Percentiles rank a stretch among this genome's conserved stretches.
phyloP scores from a whole-genome alignment of 345 rosid species.

The Leavenworthia alabamica region DNA sequence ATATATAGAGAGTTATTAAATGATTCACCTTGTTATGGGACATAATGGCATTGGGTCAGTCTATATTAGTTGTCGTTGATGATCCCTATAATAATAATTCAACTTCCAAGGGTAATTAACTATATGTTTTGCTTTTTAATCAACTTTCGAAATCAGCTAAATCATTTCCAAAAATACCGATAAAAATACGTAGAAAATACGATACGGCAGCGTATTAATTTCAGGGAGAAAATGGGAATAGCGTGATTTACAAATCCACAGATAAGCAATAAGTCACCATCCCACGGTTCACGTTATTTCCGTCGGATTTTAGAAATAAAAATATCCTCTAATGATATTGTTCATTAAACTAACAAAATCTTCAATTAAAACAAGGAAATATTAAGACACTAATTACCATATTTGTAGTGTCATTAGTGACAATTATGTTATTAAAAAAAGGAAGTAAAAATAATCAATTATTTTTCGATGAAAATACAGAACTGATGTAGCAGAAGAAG shows the following conservation, averaged over 20 bases:
- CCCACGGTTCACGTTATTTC: conserved; percentile 35
- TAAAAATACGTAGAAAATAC: conserved; percentile 1
- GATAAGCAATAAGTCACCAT: conserved; percentile 30
- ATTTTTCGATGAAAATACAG: neutral
- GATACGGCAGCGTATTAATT: neutral
- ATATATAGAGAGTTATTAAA: neutral
- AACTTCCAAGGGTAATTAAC: conserved; percentile 18
- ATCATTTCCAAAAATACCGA: neutral
- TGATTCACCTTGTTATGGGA: neutral
- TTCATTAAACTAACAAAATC: neutral
- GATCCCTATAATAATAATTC: conserved; percentile 24
- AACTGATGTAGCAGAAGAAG: conserved; percentile 12
- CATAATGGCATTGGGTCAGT: no score
- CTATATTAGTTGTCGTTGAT: neutral
- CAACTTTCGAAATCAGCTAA: neutral
- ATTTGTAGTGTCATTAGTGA: neutral
- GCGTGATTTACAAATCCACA: conserved; percentile 26
- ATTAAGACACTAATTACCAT: neutral
- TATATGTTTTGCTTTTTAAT: no score
- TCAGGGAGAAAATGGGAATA: conserved; percentile 28
- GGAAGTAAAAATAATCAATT: neutral
- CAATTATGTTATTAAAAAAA: neutral
- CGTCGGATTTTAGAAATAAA: neutral
- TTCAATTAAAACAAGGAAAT: neutral
- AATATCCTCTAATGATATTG: conserved; percentile 1